A percentile compares a stretch with the other conserved stretches of the same genome.
Evolutionary conservation across 1,139 yeast species (phyloP).

Genomic region (Hemisphaericaspora xylanilytica): DNA sequence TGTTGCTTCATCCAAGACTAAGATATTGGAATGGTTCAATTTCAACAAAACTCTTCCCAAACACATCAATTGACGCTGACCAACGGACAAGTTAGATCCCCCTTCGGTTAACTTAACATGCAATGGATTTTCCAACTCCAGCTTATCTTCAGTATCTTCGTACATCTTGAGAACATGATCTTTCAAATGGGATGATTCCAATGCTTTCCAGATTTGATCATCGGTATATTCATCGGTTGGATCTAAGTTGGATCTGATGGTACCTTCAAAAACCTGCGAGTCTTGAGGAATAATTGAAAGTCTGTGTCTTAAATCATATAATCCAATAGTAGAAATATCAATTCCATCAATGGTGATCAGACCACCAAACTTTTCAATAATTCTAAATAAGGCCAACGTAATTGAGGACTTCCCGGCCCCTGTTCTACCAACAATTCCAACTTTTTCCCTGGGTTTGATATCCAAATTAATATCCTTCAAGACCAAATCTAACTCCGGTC

Average conservation of each 20-base stretch:
- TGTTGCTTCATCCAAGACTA: constrained; percentile 88
- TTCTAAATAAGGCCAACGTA: constrained; percentile 84
- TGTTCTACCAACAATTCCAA: constrained; percentile 94
- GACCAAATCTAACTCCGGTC: constrained; percentile 80
- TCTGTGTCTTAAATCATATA: constrained; percentile 78
- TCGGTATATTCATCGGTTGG: constrained; percentile 72
- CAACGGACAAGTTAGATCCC: constrained; percentile 37
- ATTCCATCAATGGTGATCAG: constrained; percentile 70
- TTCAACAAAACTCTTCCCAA: constrained; percentile 36
- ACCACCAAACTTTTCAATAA: constrained; percentile 80
- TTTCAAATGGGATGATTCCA: constrained; percentile 82
- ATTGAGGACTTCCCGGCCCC: constrained; percentile 97
- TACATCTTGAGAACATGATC: constrained; percentile 66
- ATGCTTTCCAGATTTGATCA: constrained; percentile 80
- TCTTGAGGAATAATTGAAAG: constrained; percentile 95
- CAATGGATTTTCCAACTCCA: constrained; percentile 44
- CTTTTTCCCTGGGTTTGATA: constrained; percentile 75
- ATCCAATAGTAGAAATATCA: constrained; percentile 69
- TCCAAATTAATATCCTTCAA: constrained; percentile 67
- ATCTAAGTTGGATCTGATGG: constrained; percentile 83
- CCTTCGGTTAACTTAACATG: constrained; percentile 60
- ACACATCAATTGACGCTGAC: constrained; percentile 38
- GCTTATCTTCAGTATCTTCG: constrained; percentile 28
- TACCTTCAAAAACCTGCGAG: constrained; percentile 93
- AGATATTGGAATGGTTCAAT: constrained; percentile 30